These are phyloP conservation scores for Hanseniaspora guilliermondii DNA, from an alignment of 805 yeast species.

Conservation along the genomic window DNA sequence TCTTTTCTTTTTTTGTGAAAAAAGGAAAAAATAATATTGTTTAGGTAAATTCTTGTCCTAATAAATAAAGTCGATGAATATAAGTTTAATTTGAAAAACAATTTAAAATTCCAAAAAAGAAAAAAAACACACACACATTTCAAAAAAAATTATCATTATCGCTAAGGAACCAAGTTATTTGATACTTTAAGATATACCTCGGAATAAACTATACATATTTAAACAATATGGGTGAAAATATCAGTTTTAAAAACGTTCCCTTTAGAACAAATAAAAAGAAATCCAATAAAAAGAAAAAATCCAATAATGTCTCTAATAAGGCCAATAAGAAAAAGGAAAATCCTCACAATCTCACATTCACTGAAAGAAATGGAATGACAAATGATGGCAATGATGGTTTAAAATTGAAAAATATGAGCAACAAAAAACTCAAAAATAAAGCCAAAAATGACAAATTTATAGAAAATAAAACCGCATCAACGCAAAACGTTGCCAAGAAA, in stretches of 20 bases:
- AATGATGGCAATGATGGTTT: background rate
- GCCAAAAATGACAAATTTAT: slow-evolving; percentile 2
- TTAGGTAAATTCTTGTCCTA: no score
- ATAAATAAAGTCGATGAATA: no score
- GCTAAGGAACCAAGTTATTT: background rate
- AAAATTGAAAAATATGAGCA: slow-evolving; percentile 4
- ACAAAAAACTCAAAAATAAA: slow-evolving; percentile 3
- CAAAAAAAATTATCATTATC: background rate
- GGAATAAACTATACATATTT: background rate
- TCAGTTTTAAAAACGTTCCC: slow-evolving; percentile 10
- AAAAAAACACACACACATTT: no score
- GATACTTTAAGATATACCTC: background rate
- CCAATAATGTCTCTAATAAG: background rate
- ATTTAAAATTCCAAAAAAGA: no score
- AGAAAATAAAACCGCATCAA: background rate
- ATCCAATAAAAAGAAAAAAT: slow-evolving; percentile 1
- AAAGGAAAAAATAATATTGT: no score
- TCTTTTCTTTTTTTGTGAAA: no score
- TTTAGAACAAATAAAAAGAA: slow-evolving; percentile 11
- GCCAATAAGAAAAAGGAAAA: background rate
- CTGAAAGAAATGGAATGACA: background rate
- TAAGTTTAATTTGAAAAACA: no score
- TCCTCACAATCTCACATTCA: slow-evolving; percentile 4
- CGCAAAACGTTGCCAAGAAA: background rate
- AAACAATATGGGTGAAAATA: slow-evolving; percentile 2